phyloP scores from a whole-genome alignment of 495 filamentous ascomycete genomes.

The Aspergillus ostianus region DNA sequence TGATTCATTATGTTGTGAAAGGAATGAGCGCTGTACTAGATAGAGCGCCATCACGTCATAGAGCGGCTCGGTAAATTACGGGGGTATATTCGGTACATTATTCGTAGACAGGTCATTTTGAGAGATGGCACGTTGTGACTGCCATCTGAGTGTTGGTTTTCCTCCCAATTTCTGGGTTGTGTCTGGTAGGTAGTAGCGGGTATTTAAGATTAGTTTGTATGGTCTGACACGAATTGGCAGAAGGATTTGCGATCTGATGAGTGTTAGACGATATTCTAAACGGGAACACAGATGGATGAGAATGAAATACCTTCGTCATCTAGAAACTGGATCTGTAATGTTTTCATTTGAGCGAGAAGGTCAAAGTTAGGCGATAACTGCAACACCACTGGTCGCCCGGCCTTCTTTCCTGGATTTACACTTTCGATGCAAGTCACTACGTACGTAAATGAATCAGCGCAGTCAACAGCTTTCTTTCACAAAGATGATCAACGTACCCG shows the following conservation, averaged over 20 bases:
- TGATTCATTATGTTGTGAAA: not conserved
- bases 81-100: not conserved
- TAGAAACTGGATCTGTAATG: conserved; percentile 40
- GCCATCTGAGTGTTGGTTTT: not conserved
- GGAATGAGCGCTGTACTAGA: not conserved
- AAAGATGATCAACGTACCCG: conserved; percentile 20
- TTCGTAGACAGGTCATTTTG: not conserved
- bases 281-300: not conserved
- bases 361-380: conserved; percentile 47
- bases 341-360: conserved; percentile 41
- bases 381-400: conserved; percentile 38
- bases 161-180: not conserved
- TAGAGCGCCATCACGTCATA: not conserved
- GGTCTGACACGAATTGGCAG: conserved; percentile 5
- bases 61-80: not conserved
- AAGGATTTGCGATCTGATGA: not conserved
- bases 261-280: not conserved
- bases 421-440: conserved; percentile 44
- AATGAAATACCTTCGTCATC: conserved; percentile 41
- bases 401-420: conserved; percentile 41
- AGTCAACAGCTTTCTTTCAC: not conserved
- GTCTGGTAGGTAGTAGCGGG: not conserved
- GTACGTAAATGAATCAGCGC: conserved; percentile 6
- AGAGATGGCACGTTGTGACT: not conserved
- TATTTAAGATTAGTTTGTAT: not conserved